Conservation (phyloP, 257 asterid genomes). For the Primulina tabacum region DNA sequence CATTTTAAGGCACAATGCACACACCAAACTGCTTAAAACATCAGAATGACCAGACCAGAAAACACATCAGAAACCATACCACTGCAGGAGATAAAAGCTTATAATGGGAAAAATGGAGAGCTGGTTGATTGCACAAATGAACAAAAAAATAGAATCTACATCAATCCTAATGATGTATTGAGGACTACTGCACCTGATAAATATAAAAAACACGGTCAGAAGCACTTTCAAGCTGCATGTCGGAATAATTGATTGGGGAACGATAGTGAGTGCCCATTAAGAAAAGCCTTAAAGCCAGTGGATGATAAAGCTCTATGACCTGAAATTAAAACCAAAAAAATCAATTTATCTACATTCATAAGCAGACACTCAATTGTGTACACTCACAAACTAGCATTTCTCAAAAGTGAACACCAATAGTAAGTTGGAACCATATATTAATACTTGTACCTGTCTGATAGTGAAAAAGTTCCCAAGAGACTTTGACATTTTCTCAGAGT, state of each 20-base stretch:
- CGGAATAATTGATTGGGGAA: conserved; percentile 90
- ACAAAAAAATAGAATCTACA: not conserved
- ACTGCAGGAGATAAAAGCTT: not conserved
- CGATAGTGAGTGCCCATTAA: conserved; percentile 88
- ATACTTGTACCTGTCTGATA: conserved; percentile 66
- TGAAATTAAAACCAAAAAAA: conserved; percentile 30
- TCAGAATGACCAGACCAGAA: conserved; percentile 1
- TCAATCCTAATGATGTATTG: conserved; percentile 14
- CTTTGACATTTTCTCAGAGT: conserved; percentile 94
- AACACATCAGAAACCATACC: conserved; percentile 15
- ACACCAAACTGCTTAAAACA: too few relatives aligned
- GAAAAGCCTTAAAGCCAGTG: conserved; percentile 83
- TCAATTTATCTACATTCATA: conserved; percentile 8
- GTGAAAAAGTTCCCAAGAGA: conserved; percentile 97
- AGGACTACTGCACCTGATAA: conserved; percentile 59
- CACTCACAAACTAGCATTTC: not conserved
- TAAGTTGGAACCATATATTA: conserved; percentile 7
- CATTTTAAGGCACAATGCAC: too few relatives aligned
- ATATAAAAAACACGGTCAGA: conserved; percentile 88
- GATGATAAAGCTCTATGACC: conserved; percentile 90
- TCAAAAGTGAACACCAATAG: conserved; percentile 10
- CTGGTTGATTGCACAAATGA: not conserved
- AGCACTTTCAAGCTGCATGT: conserved; percentile 78
- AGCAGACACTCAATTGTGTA: conserved; percentile 1
- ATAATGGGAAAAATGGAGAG: conserved; percentile 8